Evolutionary conservation across 768 basidiomycete species (phyloP), one percentile per base, ranked within the genome.

Genomic region (Psilocybe azurescens): DNA sequence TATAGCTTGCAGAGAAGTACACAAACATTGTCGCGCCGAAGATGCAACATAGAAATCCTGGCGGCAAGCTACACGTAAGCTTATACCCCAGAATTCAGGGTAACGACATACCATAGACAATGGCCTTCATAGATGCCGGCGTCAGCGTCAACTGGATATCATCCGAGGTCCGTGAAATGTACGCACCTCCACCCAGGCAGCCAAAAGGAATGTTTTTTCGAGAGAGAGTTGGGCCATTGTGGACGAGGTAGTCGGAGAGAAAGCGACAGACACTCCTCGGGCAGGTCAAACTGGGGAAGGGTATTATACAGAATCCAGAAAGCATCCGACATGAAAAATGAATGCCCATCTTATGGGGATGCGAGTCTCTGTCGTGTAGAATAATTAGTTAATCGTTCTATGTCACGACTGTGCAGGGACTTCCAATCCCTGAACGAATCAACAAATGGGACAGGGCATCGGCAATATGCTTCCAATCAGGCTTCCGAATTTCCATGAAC

Each of bases 161-260:
- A n/a, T 44, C 8, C 5, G 33, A 16, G 10, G 41, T 44, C 41
- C 14, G 9, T 11, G 41, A 44, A 16, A 30, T 11, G n/a, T 24
- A 53, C 32, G 14, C 20, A 53, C 52, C 52, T 53, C 52, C 8
- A 53, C 30, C 32, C 33, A 53, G 3, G 52, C 13, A 11, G 52
- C 52, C 52, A 53, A 38, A 53, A 53, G 52, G 52, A 53, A 53
- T 32, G 52, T 53, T 38, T 53, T 53, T 53, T 53, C 52, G 9
- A 53, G 52, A 7, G 52, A 53, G 13, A 53, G 33, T 24, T 53
- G 52, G 2, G 50, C 9, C 41, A 44, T 44, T 9, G 32, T 32
- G 30, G 52, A 33, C 52, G 33, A 33, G 33, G 52, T 36, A 28
- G 33, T 18, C 16, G 14, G 33, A 36, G 33, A 14, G 33, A 53